Base-by-base conservation (phyloP, 306 rosid species). In the Acacia acuminata region DNA sequence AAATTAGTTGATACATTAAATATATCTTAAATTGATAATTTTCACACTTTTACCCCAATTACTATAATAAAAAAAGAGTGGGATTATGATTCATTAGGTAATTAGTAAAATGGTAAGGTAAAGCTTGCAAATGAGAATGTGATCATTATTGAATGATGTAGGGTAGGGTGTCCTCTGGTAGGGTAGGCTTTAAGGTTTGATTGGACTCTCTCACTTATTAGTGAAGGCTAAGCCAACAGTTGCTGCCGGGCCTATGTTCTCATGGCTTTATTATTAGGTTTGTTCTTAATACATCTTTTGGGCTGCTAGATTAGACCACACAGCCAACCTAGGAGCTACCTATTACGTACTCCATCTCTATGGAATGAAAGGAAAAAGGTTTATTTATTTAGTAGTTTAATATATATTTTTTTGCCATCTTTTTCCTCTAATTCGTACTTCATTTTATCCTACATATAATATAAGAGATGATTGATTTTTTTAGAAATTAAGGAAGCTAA, bases 221-320 rank as follows among this genome's bases (percentile, higher is more conserved):
- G 27, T 56, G 30, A 58, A 58, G 65, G 64, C 64, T 58, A 58
- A 22, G 65, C 30, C 65, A 10, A 58, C 65, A 8, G 15, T 58
- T 22, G 30, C 65, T n/a, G 15, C 27, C 65, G 65, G 65, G 30
- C 65, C 65, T 58, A 58, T 58, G 10, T 58, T 58, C 65, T 58
- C 65, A 58, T 22, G 65, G 32, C 65, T 58, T 58, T 58, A 22
- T 58, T 58, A 58, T 22, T 58, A 58, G 65, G 30, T 10, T n/a
- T 22, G 65, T 58, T 58, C 15, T 58, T 58, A 58, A 58, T 9
- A 22, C 30, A 22, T 58, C 15, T 58, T 8, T 58, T 22, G 65
- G 65, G 65, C 65, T 58, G 65, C 30, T 58, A 58, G 65, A 58
- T 58, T 58, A 58, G 65, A 58, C 65, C 65, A 58, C 10, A n/a